Percentiles rank a stretch among this genome's conserved stretches.
These are phyloP conservation scores for Cystobasidium tubakii DNA, from an alignment of 768 basidiomycete species.

Conservation along the genomic window DNA sequence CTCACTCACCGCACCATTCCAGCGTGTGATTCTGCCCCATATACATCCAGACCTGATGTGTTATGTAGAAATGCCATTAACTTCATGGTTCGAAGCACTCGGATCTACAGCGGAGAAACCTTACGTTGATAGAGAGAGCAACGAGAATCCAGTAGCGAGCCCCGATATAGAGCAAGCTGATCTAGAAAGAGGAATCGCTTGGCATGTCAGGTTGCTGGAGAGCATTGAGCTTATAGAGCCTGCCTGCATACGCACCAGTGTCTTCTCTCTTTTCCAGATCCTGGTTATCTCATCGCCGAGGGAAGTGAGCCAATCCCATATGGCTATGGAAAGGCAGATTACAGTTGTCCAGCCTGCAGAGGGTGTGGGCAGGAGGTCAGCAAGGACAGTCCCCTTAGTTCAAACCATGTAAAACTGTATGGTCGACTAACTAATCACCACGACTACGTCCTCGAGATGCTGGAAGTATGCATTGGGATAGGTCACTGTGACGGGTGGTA, in stretches of 20 bases:
- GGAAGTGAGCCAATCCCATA: constrained; percentile 12
- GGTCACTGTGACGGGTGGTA: neutral
- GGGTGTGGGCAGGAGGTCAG: neutral
- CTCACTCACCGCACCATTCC: neutral
- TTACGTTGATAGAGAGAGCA: neutral
- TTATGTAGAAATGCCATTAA: neutral
- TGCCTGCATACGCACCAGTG: neutral
- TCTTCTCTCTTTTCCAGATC: constrained; percentile 9
- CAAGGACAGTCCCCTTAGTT: too few relatives aligned
- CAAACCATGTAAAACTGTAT: neutral
- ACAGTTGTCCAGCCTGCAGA: constrained; percentile 7
- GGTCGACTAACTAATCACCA: neutral
- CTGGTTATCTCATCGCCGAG: neutral
- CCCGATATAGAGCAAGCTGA: neutral
- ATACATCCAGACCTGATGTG: constrained; percentile 12
- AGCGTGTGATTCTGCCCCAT: neutral
- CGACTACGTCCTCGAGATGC: neutral
- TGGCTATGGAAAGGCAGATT: neutral
- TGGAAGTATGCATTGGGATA: neutral
- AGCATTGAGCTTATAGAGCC: neutral
- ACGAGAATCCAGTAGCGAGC: constrained; percentile 6
- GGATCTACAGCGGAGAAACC: neutral
- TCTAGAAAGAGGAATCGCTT: neutral
- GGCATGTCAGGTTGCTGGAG: neutral
- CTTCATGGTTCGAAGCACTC: neutral